Evolutionary conservation across 768 basidiomycete genomes (phyloP), one percentile per base, ranked within the genome.

Genomic region (Hericium erinaceus): DNA sequence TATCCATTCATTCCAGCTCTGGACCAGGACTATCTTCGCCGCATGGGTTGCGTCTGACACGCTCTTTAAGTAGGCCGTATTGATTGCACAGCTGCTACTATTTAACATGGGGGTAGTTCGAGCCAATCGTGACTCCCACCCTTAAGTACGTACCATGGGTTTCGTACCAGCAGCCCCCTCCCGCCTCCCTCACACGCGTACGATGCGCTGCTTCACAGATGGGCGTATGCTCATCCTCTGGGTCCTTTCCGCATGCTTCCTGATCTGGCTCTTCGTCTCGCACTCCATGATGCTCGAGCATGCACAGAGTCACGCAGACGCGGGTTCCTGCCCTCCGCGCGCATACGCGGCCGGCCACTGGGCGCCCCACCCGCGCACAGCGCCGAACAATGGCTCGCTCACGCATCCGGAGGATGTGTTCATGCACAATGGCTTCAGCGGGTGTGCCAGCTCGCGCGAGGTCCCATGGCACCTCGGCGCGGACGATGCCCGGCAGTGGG

Each of bases 381-480:
- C 40, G 13, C 15, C 40, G 12, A 18, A 18, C 40, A 61, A 58
- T 44, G 48, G 49, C 26, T 28, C 60, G 10, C 75, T 81, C 69
- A 70, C 71, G 2, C 54, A 63, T 22, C 63, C 65, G 12, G 71
- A 75, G 33, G 77, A 85, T 58, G 77, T 74, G 9, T 67, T 82
- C 48, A 65, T 58, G 3, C 79, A 84, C 61, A 73, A 78, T n/a
- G 83, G 83, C 8, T 77, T 83, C 39, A 70, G 76, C 54, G 82
- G 82, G 38, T 86, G 84, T 60, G 84, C 85, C 18, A 80, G 78
- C 61, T 76, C 78, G 55, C 74, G 83, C 56, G 84, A 86, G 67
- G 78, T 75, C 61, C 70, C 69, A 57, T 86, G 84, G 85, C 85
- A 87, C 65, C 71, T 87, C 22, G 82, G 74, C 7, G 66, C 77